Conservation (phyloP, 176 grass and related monocot species). For the Alopecurus myosuroides region DNA sequence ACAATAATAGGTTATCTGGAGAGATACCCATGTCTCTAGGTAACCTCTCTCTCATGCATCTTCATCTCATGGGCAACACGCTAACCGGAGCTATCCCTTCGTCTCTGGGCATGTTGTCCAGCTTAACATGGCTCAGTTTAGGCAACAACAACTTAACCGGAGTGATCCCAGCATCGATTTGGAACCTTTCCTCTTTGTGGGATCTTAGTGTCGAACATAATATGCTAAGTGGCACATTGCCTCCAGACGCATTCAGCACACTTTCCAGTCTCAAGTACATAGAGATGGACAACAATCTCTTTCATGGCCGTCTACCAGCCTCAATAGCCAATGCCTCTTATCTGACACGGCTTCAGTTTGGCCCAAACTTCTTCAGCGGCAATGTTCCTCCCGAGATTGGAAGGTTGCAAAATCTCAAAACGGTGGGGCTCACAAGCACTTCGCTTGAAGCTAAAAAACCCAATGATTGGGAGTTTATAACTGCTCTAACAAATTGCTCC, state of each 20-base stretch:
- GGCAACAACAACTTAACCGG: not conserved
- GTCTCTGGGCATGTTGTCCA: not conserved
- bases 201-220: not conserved
- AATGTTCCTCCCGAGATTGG: not conserved
- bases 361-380: constrained; percentile 2
- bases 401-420: not conserved
- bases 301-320: constrained; percentile 23
- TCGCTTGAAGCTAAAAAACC: constrained; percentile 8
- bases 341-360: not conserved
- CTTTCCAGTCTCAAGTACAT: not conserved
- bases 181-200: not conserved
- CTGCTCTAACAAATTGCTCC: not conserved
- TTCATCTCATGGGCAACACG: not conserved
- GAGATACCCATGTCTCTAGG: not conserved
- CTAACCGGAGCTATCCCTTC: not conserved
- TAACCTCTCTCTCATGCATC: not conserved
- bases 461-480: constrained; percentile 23
- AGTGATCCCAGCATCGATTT: not conserved
- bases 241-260: not conserved
- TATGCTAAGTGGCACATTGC: not conserved
- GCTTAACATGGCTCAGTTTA: not conserved
- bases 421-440: not conserved
- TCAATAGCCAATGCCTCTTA: constrained; percentile 28
- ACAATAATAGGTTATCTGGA: not conserved
- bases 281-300: not conserved